These are phyloP conservation scores for Neopestalotiopsis rosae DNA, from an alignment of 2,329 filamentous ascomycete species.

Conservation along the genomic window DNA sequence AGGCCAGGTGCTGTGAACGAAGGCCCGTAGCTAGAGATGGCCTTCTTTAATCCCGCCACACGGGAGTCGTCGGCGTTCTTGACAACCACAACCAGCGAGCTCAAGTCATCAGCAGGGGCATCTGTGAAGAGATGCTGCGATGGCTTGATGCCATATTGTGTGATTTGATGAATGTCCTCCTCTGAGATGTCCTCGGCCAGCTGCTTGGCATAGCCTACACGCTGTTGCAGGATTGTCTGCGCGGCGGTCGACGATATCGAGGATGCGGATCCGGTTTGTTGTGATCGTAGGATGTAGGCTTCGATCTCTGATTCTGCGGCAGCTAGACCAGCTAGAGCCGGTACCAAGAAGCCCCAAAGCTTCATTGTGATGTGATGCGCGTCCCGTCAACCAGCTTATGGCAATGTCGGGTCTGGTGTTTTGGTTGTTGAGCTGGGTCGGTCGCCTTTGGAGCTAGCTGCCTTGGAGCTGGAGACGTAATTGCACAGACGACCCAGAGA, in stretches of 20 bases:
- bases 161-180: conserved; percentile 60
- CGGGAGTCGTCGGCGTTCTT: conserved; percentile 59
- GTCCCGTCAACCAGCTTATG: neutral
- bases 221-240: conserved; percentile 64
- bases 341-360: conserved; percentile 45
- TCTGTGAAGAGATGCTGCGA: conserved; percentile 55
- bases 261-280: conserved; percentile 32
- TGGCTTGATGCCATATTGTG: conserved; percentile 59
- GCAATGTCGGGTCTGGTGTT: conserved; percentile 5
- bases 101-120: conserved; percentile 39
- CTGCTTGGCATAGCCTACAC: conserved; percentile 53
- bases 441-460: neutral
- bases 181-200: conserved; percentile 47
- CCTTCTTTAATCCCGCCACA: conserved; percentile 46
- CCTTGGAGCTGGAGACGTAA: conserved; percentile 16
- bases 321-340: conserved; percentile 40
- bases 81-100: conserved; percentile 65
- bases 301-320: conserved; percentile 45
- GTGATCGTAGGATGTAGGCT: conserved; percentile 56
- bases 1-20: conserved; percentile 54
- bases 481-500: neutral
- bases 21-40: conserved; percentile 45
- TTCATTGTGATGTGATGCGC: conserved; percentile 39
- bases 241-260: conserved; percentile 59
- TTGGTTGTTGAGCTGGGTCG: neutral